Evolutionary conservation across 2,329 filamentous ascomycete species (phyloP), one percentile per base, ranked within the genome.

Genomic region (Colletotrichum echinochloae): DNA sequence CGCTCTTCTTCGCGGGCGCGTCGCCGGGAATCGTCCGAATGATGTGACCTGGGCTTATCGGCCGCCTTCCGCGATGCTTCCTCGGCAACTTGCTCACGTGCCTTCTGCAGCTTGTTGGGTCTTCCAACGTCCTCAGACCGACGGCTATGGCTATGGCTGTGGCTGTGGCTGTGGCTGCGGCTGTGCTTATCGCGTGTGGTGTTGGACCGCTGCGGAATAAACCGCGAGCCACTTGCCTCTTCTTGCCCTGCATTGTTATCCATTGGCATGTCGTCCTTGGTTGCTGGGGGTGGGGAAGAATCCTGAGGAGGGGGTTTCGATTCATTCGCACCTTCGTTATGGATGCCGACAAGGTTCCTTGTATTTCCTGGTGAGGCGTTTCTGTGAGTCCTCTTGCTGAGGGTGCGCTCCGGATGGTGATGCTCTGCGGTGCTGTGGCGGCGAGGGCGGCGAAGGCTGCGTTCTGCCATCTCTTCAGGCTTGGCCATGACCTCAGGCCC

Each of bases 271-370:
- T 68, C 60, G 48, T 77, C 75, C 62, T 70, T 75, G 48, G 60
- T 33, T 9, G 61, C 57, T 2, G 74, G 68, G 20, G 73, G 66
- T 26, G 71, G 65, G 48, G 60, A 60, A 65, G 64, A 23, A 65
- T 73, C 66, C 68, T 75, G 54, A 66, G 66, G 70, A 6, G 73
- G 72, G 14, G 72, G 60, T 46, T 71, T 74, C 11, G 75, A 71
- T 33, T 72, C 74, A 20, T 77, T 35, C 39, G 79, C 73, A 26
- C 82, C 82, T 70, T 83, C 76, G 12, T 76, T 77, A 37, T 81
- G 84, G 52, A 83, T 73, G 46, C 81, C 79, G 66, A 85, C 84
- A 74, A 84, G 84, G 61, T 77, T 82, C 78, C 81, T 84, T 49
- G 55, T 75, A 65, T 78, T 69, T 26, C 60, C 66, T 5, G 65